phyloP scores from a whole-genome alignment of 345 rosid species.

The Chamaenerion angustifolium region DNA sequence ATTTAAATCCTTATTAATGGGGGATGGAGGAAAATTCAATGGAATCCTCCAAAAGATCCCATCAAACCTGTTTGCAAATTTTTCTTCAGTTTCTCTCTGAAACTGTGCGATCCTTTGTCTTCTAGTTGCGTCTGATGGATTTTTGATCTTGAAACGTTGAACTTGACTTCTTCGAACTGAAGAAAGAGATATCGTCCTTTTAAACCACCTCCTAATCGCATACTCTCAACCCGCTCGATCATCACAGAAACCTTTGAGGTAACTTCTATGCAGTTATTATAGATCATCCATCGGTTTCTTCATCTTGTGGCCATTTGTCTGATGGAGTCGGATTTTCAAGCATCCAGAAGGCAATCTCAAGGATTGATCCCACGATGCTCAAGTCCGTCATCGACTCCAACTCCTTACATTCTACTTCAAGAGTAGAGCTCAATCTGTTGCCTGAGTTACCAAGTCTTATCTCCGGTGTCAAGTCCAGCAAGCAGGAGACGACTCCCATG shows the following conservation, averaged over 20 bases:
- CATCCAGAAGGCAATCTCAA: slow-evolving; percentile 71
- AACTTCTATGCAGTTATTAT: background rate
- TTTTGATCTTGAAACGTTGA: too few relatives aligned
- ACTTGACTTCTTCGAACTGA: slow-evolving; percentile 64
- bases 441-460: slow-evolving; percentile 23
- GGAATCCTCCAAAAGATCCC: too few relatives aligned
- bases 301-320: background rate
- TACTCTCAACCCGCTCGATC: slow-evolving; percentile 31
- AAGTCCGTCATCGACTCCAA: slow-evolving; percentile 55
- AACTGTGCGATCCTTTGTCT: too few relatives aligned
- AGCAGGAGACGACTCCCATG: slow-evolving; percentile 41
- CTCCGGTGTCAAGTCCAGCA: slow-evolving; percentile 25
- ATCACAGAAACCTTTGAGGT: slow-evolving; percentile 74
- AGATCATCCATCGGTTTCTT: too few relatives aligned
- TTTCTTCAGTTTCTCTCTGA: too few relatives aligned
- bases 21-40: too few relatives aligned
- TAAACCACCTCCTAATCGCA: slow-evolving; percentile 6
- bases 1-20: too few relatives aligned
- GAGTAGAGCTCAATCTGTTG: slow-evolving; percentile 15
- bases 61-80: too few relatives aligned
- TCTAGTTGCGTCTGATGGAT: too few relatives aligned
- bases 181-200: slow-evolving; percentile 21
- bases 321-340: slow-evolving; percentile 16
- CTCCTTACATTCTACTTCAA: slow-evolving; percentile 40
- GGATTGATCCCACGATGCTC: slow-evolving; percentile 62